These are phyloP conservation scores for Spizellomyces sp. DNA, from an alignment of 192 early-diverging fungal species.

Conservation along the genomic window DNA sequence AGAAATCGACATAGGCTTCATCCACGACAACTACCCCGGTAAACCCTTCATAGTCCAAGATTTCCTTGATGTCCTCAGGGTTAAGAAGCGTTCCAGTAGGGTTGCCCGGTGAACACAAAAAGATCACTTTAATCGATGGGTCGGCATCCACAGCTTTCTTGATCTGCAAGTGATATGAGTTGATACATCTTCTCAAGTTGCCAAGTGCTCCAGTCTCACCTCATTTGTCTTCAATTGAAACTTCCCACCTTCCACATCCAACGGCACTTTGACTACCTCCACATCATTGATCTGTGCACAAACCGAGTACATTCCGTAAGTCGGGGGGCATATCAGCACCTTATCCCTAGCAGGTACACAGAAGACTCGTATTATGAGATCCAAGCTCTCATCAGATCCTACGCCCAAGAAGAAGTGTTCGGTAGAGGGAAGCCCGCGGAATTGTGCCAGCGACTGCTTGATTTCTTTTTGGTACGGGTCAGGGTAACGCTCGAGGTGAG, in stretches of 20 bases:
- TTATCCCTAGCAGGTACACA: conserved; percentile 90
- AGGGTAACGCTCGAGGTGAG: conserved; percentile 89
- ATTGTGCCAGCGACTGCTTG: conserved; percentile 74
- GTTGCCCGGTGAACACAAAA: conserved; percentile 98
- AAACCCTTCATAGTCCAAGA: conserved; percentile 68
- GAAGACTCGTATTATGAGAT: conserved; percentile 83
- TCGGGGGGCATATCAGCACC: conserved; percentile 94
- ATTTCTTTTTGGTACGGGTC: conserved; percentile 87
- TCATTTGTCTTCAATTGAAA: conserved; percentile 70
- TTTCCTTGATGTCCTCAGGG: conserved; percentile 64
- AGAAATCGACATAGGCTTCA: conserved; percentile 99
- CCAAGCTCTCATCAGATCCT: conserved; percentile 96
- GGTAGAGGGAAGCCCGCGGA: conserved; percentile 67
- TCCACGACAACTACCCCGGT: conserved; percentile 94
- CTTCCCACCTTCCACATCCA: conserved; percentile 70
- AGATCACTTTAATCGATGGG: conserved; percentile 84
- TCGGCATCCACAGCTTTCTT: conserved; percentile 64
- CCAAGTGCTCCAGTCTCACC: conserved; percentile 36
- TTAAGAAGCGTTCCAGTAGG: conserved; percentile 88
- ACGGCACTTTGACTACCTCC: conserved; percentile 78
- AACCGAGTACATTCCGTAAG: conserved; percentile 99
- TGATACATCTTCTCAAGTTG: conserved; percentile 12
- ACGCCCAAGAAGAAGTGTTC: conserved; percentile 93
- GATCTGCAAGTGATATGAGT: conserved; percentile 51
- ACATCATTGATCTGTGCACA: conserved; percentile 95